Conservation (phyloP, 2,329 filamentous ascomycete genomes). For the Chaetoscypha palmicola region DNA sequence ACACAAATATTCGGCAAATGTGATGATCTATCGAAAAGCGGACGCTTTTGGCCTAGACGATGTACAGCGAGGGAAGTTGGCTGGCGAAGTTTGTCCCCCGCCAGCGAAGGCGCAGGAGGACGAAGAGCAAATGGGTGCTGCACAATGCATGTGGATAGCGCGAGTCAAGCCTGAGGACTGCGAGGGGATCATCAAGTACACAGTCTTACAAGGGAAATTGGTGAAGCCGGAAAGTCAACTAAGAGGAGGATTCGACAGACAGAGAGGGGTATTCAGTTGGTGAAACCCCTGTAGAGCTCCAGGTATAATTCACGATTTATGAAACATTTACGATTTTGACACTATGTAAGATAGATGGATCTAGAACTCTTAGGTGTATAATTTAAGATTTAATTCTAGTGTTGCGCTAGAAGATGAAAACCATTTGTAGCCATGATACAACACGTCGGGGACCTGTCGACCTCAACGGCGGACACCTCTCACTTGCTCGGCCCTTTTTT, state of each 20-base stretch:
- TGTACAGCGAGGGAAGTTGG: slow-evolving; percentile 29
- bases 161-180: slow-evolving; percentile 81
- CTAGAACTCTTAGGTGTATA: no score
- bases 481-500: no score
- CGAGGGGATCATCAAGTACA: slow-evolving; percentile 85
- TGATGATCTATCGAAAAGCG: slow-evolving; percentile 73
- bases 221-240: slow-evolving; percentile 83
- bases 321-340: no score
- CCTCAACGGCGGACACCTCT: no score
- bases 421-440: no score
- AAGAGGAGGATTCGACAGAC: slow-evolving; percentile 82
- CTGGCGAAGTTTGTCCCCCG: slow-evolving; percentile 28
- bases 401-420: no score
- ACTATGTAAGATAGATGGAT: no score
- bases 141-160: slow-evolving; percentile 54
- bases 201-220: slow-evolving; percentile 86
- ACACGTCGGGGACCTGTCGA: no score
- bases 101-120: slow-evolving; percentile 24
- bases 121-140: slow-evolving; percentile 18
- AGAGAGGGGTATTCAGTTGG: slow-evolving; percentile 80
- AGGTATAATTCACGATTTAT: no score
- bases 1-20: slow-evolving; percentile 92
- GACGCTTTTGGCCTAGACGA: slow-evolving; percentile 31
- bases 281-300: no score
- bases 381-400: no score